Evolutionary conservation across 495 filamentous ascomycete species (phyloP).

Genomic region (Pseudoneurospora amorphoporcata): DNA sequence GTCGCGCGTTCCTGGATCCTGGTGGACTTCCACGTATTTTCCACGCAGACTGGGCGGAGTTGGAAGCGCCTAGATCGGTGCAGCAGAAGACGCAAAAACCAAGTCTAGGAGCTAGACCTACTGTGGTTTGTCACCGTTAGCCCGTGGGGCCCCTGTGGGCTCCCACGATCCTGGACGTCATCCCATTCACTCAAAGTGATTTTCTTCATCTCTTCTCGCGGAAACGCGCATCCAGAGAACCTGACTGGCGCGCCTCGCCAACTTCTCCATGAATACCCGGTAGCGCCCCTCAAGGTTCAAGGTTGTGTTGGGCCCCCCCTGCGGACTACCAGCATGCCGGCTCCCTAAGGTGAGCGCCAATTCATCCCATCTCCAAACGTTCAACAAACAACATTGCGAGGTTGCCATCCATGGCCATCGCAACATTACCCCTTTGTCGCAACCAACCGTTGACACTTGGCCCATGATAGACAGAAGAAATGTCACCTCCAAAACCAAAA

Average conservation of each 20-base stretch:
- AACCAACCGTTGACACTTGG: slow-evolving; percentile 8
- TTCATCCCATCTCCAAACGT: background rate
- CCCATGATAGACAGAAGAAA: slow-evolving; percentile 9
- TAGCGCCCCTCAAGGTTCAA: background rate
- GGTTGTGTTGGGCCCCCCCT: background rate
- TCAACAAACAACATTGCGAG: background rate
- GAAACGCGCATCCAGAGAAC: background rate
- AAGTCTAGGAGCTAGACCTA: background rate
- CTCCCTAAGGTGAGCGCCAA: background rate
- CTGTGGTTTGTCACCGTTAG: background rate
- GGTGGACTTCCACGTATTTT: background rate
- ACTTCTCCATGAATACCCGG: background rate
- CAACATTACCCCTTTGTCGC: background rate
- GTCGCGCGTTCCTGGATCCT: background rate
- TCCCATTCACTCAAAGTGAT: background rate
- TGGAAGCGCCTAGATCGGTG: background rate
- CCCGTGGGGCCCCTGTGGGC: background rate
- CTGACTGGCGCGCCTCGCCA: background rate
- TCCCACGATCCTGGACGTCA: background rate
- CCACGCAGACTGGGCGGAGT: background rate
- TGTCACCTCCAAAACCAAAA: slow-evolving; percentile 19
- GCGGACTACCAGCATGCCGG: background rate
- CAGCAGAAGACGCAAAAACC: background rate
- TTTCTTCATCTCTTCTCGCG: background rate
- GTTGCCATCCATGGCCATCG: background rate